Conservation (phyloP, 106 monocot genomes). For the Vanilla planifolia region DNA sequence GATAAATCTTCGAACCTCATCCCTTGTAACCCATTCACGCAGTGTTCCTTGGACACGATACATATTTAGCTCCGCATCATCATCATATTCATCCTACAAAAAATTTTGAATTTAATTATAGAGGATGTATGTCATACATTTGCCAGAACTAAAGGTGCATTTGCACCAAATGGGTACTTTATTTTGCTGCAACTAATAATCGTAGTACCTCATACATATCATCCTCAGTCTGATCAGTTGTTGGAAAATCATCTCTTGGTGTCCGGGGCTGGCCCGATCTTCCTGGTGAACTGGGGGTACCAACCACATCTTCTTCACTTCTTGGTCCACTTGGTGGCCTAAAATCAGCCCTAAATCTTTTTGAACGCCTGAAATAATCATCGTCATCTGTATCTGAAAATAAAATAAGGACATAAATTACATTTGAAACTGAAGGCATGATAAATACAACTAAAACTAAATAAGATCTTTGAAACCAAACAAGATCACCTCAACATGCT, state of each 20-base stretch:
- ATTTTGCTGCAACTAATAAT: background rate
- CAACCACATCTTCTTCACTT: conserved; percentile 75
- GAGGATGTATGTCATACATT: background rate
- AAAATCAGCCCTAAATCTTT: conserved; percentile 76
- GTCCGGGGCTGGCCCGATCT: conserved; percentile 70
- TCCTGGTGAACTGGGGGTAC: conserved; percentile 84
- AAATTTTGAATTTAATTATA: conserved; percentile 2
- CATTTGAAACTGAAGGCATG: too few relatives aligned
- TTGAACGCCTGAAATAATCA: conserved; percentile 50
- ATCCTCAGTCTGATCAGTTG: conserved; percentile 92
- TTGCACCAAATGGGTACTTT: background rate
- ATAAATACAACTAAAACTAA: too few relatives aligned
- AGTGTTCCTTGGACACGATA: conserved; percentile 95
- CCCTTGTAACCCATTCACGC: conserved; percentile 96
- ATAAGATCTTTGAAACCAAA: too few relatives aligned
- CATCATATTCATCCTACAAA: conserved; percentile 83
- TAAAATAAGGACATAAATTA: background rate
- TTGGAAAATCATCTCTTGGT: conserved; percentile 67
- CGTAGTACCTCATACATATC: conserved; percentile 76
- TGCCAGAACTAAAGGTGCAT: background rate
- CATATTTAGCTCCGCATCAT: conserved; percentile 79
- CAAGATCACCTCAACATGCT: too few relatives aligned
- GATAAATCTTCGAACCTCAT: conserved; percentile 95
- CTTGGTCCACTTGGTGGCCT: conserved; percentile 55
- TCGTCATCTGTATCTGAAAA: conserved; percentile 90